Base-by-base conservation (phyloP, 345 rosid species). In the Punica granatum region DNA sequence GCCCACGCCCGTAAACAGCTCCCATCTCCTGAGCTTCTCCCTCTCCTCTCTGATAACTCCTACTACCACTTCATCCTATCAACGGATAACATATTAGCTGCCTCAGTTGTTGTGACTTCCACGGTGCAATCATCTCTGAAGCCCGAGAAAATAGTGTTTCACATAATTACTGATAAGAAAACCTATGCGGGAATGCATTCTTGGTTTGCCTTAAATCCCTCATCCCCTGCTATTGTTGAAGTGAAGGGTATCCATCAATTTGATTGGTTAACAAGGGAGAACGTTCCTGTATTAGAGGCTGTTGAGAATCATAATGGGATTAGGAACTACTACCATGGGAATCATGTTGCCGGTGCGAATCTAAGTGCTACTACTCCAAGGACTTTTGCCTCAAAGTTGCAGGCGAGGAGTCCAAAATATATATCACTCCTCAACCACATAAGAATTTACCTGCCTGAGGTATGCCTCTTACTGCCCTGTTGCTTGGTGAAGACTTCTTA, bases 111-210 rank as follows among this genome's bases (percentile, higher is more conserved):
- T 76, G 96, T 95, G 79, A 72, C 85, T 72, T 95, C 99, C 71
- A 69, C 99, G 53, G 82, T 92, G 65, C 88, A 82, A 76, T 86
- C 98, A 72, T 92, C 98, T 74, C 67, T 84, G 71, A 79, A 79
- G 69, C 99, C 99, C 32, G 97, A 88, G 69, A 95, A 84, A 79
- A 87, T 95, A 70, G 99, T 95, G 65, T 95, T 95, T 74, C 99
- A 95, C 70, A 75, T 95, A 77, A 90, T 95, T 71, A 95, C 99
- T 28, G 99, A 95, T 81, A 95, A 95, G 92, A 95, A 92, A 82
- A 95, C 99, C 13, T 95, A 85, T 58, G 96, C 99, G 15, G 99
- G 90, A 34, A 95, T 95, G 98, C 99, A 92, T 73, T 92, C 99
- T 67, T 95, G 99, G 99, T 95, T 95, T 80, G 97, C 99, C 6